These are phyloP conservation scores for Paramecium sonneborni DNA, from an alignment of 73 alveolate species.

Conservation along the genomic window DNA sequence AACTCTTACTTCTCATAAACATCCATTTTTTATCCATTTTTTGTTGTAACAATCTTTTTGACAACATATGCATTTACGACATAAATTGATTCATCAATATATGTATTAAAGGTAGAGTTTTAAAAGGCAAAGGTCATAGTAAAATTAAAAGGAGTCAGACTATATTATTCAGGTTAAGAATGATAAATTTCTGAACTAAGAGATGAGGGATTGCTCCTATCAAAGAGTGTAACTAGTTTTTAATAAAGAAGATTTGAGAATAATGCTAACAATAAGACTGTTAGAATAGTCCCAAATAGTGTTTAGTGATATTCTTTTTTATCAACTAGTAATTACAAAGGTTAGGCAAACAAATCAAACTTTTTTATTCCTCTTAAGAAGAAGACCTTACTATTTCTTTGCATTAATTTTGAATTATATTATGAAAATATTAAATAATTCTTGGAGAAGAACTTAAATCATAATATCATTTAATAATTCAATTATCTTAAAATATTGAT, in stretches of 20 bases:
- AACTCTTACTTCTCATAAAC: background rate
- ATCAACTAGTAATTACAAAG: background rate
- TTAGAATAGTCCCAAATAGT: conserved; percentile 13
- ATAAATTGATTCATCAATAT: conserved; percentile 50
- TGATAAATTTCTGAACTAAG: conserved; percentile 10
- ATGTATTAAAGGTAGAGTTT: background rate
- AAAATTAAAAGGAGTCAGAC: background rate
- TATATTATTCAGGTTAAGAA: background rate
- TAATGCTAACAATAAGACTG: background rate
- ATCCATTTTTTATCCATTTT: background rate
- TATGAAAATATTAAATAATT: background rate
- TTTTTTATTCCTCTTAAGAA: background rate
- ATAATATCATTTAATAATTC: background rate
- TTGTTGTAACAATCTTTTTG: background rate
- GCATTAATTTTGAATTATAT: background rate
- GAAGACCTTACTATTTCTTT: background rate
- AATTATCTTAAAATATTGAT: background rate
- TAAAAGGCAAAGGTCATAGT: conserved; percentile 21
- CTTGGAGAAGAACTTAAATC: background rate
- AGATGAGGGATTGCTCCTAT: background rate
- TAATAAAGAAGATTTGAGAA: background rate
- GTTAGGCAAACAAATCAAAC: conserved; percentile 28
- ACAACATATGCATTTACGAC: background rate
- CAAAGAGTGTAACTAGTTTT: background rate
- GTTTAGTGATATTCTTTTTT: conserved; percentile 32